A percentile compares a stretch with the other conserved stretches of the same genome.
Evolutionary conservation across 805 yeast species (phyloP).

Genomic region (Teunomyces lycoperdinae): DNA sequence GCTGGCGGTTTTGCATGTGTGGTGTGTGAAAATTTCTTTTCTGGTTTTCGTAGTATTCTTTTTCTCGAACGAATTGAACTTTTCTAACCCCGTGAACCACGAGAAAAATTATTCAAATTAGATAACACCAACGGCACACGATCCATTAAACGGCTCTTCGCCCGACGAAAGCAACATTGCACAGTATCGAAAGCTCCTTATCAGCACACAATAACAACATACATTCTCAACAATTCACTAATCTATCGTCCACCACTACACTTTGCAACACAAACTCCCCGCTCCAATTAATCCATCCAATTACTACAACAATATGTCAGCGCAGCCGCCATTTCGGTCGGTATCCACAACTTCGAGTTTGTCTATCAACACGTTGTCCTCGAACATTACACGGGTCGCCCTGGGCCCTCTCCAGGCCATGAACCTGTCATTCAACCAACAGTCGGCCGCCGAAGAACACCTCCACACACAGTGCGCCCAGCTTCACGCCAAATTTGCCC

Average conservation of each 20-base stretch:
- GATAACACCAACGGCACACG: neutral
- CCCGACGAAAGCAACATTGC: too few relatives aligned
- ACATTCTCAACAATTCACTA: too few relatives aligned
- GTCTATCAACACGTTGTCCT: slow-evolving; percentile 28
- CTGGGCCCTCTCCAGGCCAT: slow-evolving; percentile 47
- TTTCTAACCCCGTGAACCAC: neutral
- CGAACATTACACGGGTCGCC: slow-evolving; percentile 38
- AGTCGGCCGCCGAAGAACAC: slow-evolving; percentile 63
- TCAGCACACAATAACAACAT: too few relatives aligned
- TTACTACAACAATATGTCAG: neutral
- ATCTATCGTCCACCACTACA: too few relatives aligned
- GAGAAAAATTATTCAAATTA: neutral
- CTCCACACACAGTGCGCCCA: slow-evolving; percentile 63
- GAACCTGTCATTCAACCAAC: slow-evolving; percentile 56
- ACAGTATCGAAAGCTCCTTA: too few relatives aligned
- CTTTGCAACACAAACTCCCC: too few relatives aligned
- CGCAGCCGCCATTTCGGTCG: slow-evolving; percentile 34
- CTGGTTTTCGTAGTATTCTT: too few relatives aligned
- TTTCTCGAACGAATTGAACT: too few relatives aligned
- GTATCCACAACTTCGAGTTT: slow-evolving; percentile 31
- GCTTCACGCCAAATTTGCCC: slow-evolving; percentile 53
- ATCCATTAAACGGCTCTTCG: neutral
- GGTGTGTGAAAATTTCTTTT: too few relatives aligned
- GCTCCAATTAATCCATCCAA: neutral
- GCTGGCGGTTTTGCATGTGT: too few relatives aligned